These are phyloP conservation scores for Solanum pimpinellifolium DNA, from an alignment of 257 asterid genomes.

Conservation along the genomic window DNA sequence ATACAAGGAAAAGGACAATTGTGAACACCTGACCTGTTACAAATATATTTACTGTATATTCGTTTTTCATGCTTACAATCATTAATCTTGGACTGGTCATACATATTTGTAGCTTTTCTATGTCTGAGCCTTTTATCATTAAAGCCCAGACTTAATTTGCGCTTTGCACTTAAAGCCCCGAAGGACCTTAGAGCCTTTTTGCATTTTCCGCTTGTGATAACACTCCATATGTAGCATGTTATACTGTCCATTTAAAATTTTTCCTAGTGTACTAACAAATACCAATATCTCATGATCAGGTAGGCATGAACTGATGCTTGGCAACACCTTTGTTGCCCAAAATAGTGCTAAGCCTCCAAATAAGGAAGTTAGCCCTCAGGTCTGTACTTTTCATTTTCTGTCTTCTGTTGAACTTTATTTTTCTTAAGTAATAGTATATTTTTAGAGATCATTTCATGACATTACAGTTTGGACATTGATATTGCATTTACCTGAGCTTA, in stretches of 20 bases:
- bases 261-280: neutral
- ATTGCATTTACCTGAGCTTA: neutral
- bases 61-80: neutral
- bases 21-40: neutral
- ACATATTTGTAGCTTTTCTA: neutral
- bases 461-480: neutral
- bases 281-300: constrained; percentile 29
- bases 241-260: neutral
- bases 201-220: neutral
- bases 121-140: neutral
- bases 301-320: constrained; percentile 79
- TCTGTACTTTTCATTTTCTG: constrained; percentile 1
- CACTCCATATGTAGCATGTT: neutral
- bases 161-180: neutral
- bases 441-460: neutral
- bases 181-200: neutral
- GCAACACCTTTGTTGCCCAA: constrained; percentile 51
- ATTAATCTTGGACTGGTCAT: neutral
- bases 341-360: constrained; percentile 48
- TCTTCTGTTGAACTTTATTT: neutral
- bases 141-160: neutral
- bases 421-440: neutral
- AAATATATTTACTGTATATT: neutral
- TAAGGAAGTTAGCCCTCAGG: constrained; percentile 79
- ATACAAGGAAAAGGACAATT: neutral